Evolutionary conservation across 208 protist species (phyloP), one percentile per base, ranked within the genome.

Genomic region (Trypanosoma avium): DNA sequence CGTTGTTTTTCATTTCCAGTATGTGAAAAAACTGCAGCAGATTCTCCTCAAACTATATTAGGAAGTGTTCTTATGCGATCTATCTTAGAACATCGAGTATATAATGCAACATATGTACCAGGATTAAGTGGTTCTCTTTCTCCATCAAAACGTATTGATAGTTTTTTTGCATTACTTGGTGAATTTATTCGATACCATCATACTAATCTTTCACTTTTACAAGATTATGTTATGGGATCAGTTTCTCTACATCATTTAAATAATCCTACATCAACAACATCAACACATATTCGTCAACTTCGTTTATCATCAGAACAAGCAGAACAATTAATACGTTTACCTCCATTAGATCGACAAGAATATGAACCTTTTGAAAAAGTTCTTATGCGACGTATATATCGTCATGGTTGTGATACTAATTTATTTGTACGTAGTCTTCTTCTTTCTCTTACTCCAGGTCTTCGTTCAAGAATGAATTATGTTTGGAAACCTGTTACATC

Each of bases 101-200:
- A 92, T 79, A 94, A 94, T 61, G 87, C 78, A 17, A 91, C 84
- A 0, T 75, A 75, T 26, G 61, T 89, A 21, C 77, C 84, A 5
- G 76, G 78, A 8, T 49, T 92, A 32, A 76, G 63, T 57, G 72
- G 60, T 26, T 90, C 84, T 9, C 68, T 94, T 59, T 50, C 50
- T 47, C 82, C 82, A 13, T 33, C 67, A 29, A 77, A 76, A 47
- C 81, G 86, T 29, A 70, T 85, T 36, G 82, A 86, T 15, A 79
- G 63, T 43, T 69, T 83, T 35, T 80, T 84, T 52, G 60, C 75
- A 8, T 17, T 92, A 2, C 68, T 92, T n/a, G 79, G 76, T 7
- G 88, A 92, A 70, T 69, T 92, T 19, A 48, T 90, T 30, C 75
- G 74, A 63, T 92, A 92, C 60, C 79, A 94, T 70, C 66, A 73